phyloP scores from a whole-genome alignment of 139 green algal genomes.

The Tetradesmus lagerheimii region DNA sequence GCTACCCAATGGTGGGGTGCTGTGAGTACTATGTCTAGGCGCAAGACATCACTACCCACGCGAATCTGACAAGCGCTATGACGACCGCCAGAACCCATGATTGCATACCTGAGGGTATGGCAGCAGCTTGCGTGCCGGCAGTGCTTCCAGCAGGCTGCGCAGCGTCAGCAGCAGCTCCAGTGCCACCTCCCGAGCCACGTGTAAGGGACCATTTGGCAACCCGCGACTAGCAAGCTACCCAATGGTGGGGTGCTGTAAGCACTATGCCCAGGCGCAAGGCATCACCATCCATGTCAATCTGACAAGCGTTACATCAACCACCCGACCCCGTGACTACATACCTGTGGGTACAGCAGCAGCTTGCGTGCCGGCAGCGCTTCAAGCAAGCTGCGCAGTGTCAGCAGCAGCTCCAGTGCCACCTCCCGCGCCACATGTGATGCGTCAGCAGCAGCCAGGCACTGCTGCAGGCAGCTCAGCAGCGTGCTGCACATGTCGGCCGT shows the following conservation, averaged over 20 bases:
- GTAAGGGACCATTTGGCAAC: too few relatives aligned
- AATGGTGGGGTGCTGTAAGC: too few relatives aligned
- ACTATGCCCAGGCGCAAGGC: too few relatives aligned
- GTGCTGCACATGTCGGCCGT: constrained; percentile 72
- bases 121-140: constrained; percentile 76
- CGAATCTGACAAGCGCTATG: too few relatives aligned
- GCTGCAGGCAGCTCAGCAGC: constrained; percentile 83
- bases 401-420: constrained; percentile 56
- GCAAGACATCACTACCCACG: too few relatives aligned
- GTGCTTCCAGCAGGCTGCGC: constrained; percentile 67
- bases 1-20: too few relatives aligned
- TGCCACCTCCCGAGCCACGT: too few relatives aligned
- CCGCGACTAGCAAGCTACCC: too few relatives aligned
- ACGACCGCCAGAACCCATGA: neutral
- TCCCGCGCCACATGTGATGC: constrained; percentile 46
- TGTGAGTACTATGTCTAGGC: too few relatives aligned
- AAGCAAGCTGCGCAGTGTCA: constrained; percentile 74
- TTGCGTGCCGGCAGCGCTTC: constrained; percentile 65
- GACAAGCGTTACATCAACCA: too few relatives aligned
- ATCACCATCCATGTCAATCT: too few relatives aligned
- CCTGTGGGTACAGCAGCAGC: constrained; percentile 88
- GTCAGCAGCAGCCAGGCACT: constrained; percentile 68
- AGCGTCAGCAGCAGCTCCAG: constrained; percentile 25
- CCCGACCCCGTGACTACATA: constrained; percentile 44
- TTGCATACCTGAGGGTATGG: constrained; percentile 84